Conservation (phyloP, 108 stramenopile species). For the Cyclotella baltica region DNA sequence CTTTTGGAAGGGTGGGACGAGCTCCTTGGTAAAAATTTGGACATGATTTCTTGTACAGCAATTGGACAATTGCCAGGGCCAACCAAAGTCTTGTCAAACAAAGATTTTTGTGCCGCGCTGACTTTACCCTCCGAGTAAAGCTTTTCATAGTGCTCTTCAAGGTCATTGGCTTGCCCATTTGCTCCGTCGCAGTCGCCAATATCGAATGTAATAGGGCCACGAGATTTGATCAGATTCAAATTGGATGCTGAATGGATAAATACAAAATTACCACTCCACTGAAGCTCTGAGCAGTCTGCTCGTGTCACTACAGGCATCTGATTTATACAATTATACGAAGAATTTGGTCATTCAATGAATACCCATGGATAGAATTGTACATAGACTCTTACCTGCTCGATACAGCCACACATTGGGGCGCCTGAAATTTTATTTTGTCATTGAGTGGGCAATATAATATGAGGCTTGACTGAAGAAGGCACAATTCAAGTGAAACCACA, state of each 20-base stretch:
- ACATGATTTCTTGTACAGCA: not conserved
- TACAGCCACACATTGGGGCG: slow-evolving; percentile 13
- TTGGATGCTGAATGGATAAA: not conserved
- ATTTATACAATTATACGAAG: not conserved
- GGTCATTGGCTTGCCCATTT: not conserved
- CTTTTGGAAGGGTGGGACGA: no score
- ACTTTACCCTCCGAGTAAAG: slow-evolving; percentile 3
- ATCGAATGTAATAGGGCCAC: not conserved
- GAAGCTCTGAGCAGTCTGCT: slow-evolving; percentile 5
- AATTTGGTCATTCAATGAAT: not conserved
- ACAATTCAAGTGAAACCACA: not conserved
- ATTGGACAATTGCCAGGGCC: not conserved
- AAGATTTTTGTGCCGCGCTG: not conserved
- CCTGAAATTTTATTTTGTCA: not conserved
- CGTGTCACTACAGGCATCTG: slow-evolving; percentile 17
- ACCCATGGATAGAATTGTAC: not conserved
- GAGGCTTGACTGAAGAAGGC: no score
- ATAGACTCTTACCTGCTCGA: slow-evolving; percentile 2
- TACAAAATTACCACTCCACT: not conserved
- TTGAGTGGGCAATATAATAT: not conserved
- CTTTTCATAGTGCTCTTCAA: not conserved
- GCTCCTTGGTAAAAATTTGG: no score
- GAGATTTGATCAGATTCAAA: not conserved
- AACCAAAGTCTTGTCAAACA: not conserved
- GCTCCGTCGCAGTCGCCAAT: not conserved